Evolutionary conservation across 345 rosid species (phyloP).

Genomic region (Nephelium lappaceum): DNA sequence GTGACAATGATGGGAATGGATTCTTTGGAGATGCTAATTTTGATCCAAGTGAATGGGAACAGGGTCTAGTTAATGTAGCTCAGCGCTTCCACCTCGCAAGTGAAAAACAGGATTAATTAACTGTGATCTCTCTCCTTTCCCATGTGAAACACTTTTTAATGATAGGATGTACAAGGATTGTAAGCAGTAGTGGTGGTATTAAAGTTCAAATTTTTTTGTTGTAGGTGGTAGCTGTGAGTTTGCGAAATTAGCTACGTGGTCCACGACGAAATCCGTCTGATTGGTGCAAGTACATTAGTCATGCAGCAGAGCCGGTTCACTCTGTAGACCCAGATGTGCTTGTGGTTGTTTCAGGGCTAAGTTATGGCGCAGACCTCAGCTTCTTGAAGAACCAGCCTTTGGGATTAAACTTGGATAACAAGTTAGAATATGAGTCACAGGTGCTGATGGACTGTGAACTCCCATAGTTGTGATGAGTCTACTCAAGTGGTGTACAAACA

Average conservation of each 20-base stretch:
- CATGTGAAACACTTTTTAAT: too few relatives aligned
- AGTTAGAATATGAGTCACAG: conserved; percentile 45
- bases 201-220: not conserved
- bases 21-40: conserved; percentile 48
- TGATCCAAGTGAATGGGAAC: conserved; percentile 40
- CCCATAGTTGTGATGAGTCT: conserved; percentile 14
- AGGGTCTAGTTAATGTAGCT: conserved; percentile 39
- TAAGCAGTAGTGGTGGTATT: too few relatives aligned
- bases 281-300: not conserved
- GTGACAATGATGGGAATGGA: conserved; percentile 44
- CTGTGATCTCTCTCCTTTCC: too few relatives aligned
- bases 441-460: conserved; percentile 35
- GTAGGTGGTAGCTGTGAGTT: conserved; percentile 42
- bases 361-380: conserved; percentile 23
- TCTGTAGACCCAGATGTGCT: conserved; percentile 42
- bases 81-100: conserved; percentile 31
- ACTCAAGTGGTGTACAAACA: not conserved
- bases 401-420: conserved; percentile 20
- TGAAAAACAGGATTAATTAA: conserved; percentile 8
- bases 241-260: conserved; percentile 56
- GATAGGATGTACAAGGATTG: too few relatives aligned
- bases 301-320: conserved; percentile 44
- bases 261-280: conserved; percentile 29
- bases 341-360: conserved; percentile 15
- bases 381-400: conserved; percentile 32